Evolutionary conservation across 257 asterid genomes (phyloP), one percentile per base, ranked within the genome.

Genomic region (Mentha longifolia): DNA sequence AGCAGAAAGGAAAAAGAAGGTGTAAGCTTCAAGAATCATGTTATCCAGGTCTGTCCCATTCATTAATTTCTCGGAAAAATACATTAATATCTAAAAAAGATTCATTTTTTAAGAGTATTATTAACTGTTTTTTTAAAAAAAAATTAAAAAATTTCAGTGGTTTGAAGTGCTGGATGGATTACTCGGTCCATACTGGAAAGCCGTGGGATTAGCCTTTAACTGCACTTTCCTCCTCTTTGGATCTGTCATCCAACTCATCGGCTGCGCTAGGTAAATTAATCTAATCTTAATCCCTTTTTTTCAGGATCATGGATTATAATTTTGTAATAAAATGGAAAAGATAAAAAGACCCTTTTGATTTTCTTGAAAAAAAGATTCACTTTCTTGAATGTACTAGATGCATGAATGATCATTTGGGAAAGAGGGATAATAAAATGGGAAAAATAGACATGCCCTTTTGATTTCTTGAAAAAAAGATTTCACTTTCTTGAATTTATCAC

Each of bases 121-220:
- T 61, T 25, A 22, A 55, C 30, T 6, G 12, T 28, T 10, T 41
- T 41, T 41, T 42, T 42, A 8, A 2, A 42, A 42, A 9, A 4
- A 61, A 37, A 8, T 8, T n/a, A n/a, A 9, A 9, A 22, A 22
- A 22, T 22, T 33, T 61, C 84, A 94, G 99, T 94, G 99, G 99
- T 94, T 91, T 72, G 99, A 94, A 66, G 99, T 94, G 65, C 85
- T 94, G 20, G 97, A 91, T 82, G 99, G 99, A 58, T 78, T 94
- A 41, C 81, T 94, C 28, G 99, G 99, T 20, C 97, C 99, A 43
- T 89, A 86, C 86, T 94, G 99, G 99, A 94, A 94, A 83, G 99
- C 97, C 16, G 67, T 30, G 52, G 98, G 98, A 28, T 86, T 94
- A 33, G 97, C 96, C 62, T 94, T 94, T 81, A 94, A 94, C 85